Evolutionary conservation across 2,329 filamentous ascomycete genomes (phyloP).

Genomic region (Magnaporthiopsis incrustans): DNA sequence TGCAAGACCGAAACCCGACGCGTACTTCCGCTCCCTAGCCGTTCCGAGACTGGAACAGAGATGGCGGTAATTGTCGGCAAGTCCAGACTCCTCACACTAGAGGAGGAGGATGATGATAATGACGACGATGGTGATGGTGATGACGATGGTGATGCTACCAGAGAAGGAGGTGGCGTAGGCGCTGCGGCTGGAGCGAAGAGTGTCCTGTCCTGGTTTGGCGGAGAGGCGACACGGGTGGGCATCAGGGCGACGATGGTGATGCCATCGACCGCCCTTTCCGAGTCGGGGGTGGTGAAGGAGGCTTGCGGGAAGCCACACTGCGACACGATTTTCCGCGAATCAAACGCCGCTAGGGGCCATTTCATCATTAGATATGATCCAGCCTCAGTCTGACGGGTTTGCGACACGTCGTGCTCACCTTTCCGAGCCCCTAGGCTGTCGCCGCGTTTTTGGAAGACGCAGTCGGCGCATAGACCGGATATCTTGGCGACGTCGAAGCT

Average conservation of each 20-base stretch:
- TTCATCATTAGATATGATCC: background rate
- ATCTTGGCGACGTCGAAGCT: conserved; percentile 9
- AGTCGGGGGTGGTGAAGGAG: conserved; percentile 4
- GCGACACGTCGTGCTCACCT: background rate
- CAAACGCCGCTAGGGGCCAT: background rate
- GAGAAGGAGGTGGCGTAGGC: background rate
- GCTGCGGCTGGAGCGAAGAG: no score
- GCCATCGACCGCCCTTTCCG: background rate
- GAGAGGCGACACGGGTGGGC: conserved; percentile 2
- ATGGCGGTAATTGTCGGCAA: background rate
- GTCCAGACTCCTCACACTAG: background rate
- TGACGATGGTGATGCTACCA: background rate
- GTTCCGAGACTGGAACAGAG: background rate
- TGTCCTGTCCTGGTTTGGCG: no score
- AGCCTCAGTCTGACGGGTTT: background rate
- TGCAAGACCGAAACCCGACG: background rate
- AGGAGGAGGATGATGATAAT: no score
- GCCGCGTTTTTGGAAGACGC: conserved; percentile 6
- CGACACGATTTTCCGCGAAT: conserved; percentile 7
- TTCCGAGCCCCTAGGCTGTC: background rate
- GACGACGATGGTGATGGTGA: no score
- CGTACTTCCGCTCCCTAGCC: background rate
- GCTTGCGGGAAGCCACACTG: conserved; percentile 8
- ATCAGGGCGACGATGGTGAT: conserved; percentile 11
- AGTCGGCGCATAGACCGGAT: conserved; percentile 9